Evolutionary conservation across 108 stramenopile species (phyloP), one percentile per base, ranked within the genome.

Genomic region (Thalassiosira profunda): DNA sequence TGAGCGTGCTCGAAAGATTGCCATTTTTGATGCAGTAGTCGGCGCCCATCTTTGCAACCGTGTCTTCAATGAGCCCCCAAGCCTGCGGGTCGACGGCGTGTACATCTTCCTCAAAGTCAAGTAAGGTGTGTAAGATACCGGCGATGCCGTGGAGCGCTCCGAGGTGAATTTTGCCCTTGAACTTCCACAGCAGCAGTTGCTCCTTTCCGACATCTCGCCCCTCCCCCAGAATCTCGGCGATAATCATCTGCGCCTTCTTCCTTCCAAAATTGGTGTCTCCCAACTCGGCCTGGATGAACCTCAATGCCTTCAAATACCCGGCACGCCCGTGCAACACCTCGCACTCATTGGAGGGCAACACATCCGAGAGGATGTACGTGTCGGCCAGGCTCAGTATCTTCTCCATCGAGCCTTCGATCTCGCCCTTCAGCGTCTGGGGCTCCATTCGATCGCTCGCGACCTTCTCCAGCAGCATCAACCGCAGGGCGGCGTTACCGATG

Each of bases 61-160:
- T 85, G 30, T 52, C 45, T 14, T 62, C 61, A 24, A 91, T 79
- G 4, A 60, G 53, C n/a, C 49, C 52, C 18, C 71, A 25, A 40
- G 51, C 37, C 8, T 46, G 41, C 33, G 4, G 12, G 17, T 70
- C 79, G 14, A 86, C 23, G 14, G 59, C 43, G 20, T 70, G 21
- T 42, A 74, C 30, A 43, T 72, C 87, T 15, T 75, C 56, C 15
- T 42, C 15, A 15, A 84, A 84, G 40, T 64, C 31, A 44, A 91
- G 52, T 12, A 91, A 33, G 23, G 77, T 73, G 53, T 76, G 73
- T 2, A 93, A 63, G 35, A 93, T 89, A 15, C 92, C 92, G 4
- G 63, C 76, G 1, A 90, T 70, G 1, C 92, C 92, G 46, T 88
- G 85, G 4, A 81, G 80, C 26, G 92, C 86, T 10, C 92, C 92